Base-by-base conservation (phyloP, 305 asterid species). In the Andrographis paniculata region DNA sequence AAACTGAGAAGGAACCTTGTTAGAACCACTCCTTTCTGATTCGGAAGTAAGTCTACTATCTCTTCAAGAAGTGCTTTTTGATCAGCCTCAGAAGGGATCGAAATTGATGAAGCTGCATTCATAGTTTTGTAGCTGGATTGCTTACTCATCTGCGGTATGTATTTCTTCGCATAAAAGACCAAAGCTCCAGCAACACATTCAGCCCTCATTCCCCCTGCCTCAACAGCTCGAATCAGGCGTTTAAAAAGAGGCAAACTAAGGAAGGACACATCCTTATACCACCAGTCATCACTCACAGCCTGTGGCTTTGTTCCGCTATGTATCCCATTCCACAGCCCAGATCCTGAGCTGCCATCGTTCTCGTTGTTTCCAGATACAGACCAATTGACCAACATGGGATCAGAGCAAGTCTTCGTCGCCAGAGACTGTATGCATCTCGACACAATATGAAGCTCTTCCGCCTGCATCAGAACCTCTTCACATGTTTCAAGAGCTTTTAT, bases 191-290 rank as follows among this genome's bases (percentile, higher is more conserved):
- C 85, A 14, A 86, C 30, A 17, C 64, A 73, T 55, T 78, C 80
- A 0, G 89, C 60, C 39, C 60, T 65, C 96, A 83, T 77, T 0
- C 93, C 95, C 0, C 66, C 77, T 0, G 71, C 77, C 37, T 80
- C 93, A 49, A 86, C 84, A 0, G 92, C 92, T 11, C 58, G 75
- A 43, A 86, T 80, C 49, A 91, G 59, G 17, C 96, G 78, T 42
- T 75, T 83, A 35, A 76, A 86, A 20, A 78, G 61, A 17, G 86
- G 80, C 28, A 86, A 55, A 24, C 84, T 70, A 7, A 86, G 75
- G 45, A 80, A 80, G 0, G 94, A 86, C 22, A 86, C 96, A 53
- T 83, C 96, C 62, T 80, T 87, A 19, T 78, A 91, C 96, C 99
- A 86, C 99, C 99, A 83, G 23, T 81, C 86, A 17, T 81, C 86